Evolutionary conservation across 768 basidiomycete species (phyloP).

Genomic region (Hygrophoropsis aurantiaca): DNA sequence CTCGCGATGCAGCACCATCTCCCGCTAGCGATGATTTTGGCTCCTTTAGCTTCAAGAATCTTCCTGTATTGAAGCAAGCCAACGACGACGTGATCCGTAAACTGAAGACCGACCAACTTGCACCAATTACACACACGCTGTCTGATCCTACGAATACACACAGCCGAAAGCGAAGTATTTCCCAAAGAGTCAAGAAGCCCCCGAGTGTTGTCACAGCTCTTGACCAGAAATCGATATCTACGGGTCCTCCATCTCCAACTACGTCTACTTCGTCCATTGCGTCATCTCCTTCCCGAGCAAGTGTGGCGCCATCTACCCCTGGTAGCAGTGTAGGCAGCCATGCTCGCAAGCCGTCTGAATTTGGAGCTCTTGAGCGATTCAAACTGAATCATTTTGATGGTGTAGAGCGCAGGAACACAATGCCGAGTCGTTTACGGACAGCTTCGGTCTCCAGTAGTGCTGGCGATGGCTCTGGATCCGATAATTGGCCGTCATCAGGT

Average conservation of each 20-base stretch:
- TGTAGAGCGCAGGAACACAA: conserved; percentile 74
- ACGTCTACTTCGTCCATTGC: conserved; percentile 90
- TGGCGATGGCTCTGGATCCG: conserved; percentile 77
- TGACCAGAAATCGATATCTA: conserved; percentile 59
- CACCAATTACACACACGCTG: conserved; percentile 72
- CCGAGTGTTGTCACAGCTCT: conserved; percentile 72
- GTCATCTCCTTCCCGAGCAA: conserved; percentile 82
- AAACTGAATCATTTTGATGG: conserved; percentile 80
- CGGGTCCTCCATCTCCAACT: conserved; percentile 89
- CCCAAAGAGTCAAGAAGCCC: conserved; percentile 78
- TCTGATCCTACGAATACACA: conserved; percentile 61
- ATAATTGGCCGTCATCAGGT: conserved; percentile 63
- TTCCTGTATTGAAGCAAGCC: conserved; percentile 93
- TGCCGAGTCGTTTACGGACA: conserved; percentile 85
- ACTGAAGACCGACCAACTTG: conserved; percentile 87
- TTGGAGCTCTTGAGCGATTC: conserved; percentile 84
- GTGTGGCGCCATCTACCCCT: conserved; percentile 69
- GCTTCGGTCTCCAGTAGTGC: conserved; percentile 83
- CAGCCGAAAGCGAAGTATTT: conserved; percentile 76
- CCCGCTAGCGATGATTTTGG: conserved; percentile 90
- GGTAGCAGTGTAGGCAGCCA: conserved; percentile 58
- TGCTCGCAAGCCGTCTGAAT: conserved; percentile 85
- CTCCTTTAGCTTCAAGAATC: conserved; percentile 96
- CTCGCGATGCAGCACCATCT: conserved; percentile 42
- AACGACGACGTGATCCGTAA: conserved; percentile 98